Base-by-base conservation (phyloP, 1,284 basidiomycete genomes). In the Exobasidium rhododendri region DNA sequence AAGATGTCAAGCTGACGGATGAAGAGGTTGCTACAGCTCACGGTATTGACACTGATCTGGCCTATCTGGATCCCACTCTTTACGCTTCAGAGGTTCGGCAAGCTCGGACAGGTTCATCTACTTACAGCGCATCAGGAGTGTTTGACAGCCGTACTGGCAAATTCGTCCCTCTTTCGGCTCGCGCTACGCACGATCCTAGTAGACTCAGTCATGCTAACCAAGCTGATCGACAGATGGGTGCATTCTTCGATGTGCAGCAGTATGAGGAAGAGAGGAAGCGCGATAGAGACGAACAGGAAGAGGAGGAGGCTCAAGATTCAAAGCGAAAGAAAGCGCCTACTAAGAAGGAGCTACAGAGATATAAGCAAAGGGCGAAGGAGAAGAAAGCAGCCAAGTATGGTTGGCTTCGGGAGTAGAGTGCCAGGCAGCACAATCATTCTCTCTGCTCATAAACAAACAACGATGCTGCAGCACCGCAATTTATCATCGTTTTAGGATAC, bases 1-100 rank as follows among this genome's bases (percentile, higher is more conserved):
- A 17, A 50, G 26, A 4, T 28, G 24, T 13, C 4, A 26, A 13
- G 14, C 13, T 59, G 17, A 59, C 24, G 11, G 57, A 59, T 28
- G 43, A 49, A 22, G 60, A 62, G 7, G 24, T 59, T 4, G 61
- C 58, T 26, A 11, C 22, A 29, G 22, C 22, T 10, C 17, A 14
- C 32, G 56, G 49, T 22, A 50, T 63, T 47, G 61, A 63, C 45
- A 56, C 61, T 17, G 61, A 63, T 32, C 43, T 63, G 35, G 61
- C 61, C 22, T 59, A 52, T 43, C 46, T 63, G 35, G 61, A 63
- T 44, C 50, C 61, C 6, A 20, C 22, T 13, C 46, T 63, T 29
- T 59, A 59, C 30, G 47, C 61, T 13, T 40, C 45, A 4, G 35
- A 52, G 31, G 43, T 60, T 3, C 24, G 43, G 10, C 22, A 35